phyloP scores from a whole-genome alignment of 1,284 basidiomycete species.

The Ustilago loliicola region DNA sequence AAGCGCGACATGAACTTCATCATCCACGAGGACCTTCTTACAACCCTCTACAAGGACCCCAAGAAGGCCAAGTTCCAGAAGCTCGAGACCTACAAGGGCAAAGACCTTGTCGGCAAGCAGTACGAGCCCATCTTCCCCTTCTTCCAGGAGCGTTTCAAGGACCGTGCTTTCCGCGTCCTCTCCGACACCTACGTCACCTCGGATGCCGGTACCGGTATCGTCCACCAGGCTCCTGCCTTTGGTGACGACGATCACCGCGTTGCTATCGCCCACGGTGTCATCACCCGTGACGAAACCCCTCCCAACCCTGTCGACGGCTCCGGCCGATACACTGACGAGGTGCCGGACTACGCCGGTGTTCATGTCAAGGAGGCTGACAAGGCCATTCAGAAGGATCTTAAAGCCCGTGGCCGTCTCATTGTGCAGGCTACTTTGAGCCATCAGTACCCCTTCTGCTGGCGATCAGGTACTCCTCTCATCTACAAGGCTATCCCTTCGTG shows the following conservation, averaged over 20 bases:
- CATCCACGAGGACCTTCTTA: slow-evolving; percentile 87
- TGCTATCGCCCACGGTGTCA: slow-evolving; percentile 84
- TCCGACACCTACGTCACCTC: slow-evolving; percentile 94
- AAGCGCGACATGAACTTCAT: slow-evolving; percentile 91
- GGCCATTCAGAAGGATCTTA: slow-evolving; percentile 90
- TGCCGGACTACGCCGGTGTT: slow-evolving; percentile 89
- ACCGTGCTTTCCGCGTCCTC: slow-evolving; percentile 90
- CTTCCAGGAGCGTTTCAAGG: slow-evolving; percentile 94
- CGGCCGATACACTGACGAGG: slow-evolving; percentile 88
- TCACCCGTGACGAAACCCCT: slow-evolving; percentile 88
- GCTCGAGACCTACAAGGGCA: slow-evolving; percentile 82
- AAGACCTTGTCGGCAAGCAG: slow-evolving; percentile 94
- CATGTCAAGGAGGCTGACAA: slow-evolving; percentile 97
- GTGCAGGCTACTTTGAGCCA: slow-evolving; percentile 89
- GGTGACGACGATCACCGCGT: slow-evolving; percentile 99
- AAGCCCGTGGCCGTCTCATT: slow-evolving; percentile 87
- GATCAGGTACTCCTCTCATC: slow-evolving; percentile 93
- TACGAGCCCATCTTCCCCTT: slow-evolving; percentile 97
- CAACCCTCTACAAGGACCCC: slow-evolving; percentile 94
- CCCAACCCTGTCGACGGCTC: slow-evolving; percentile 95
- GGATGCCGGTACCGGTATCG: slow-evolving; percentile 95
- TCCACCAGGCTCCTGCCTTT: slow-evolving; percentile 98
- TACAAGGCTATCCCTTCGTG: slow-evolving; percentile 96
- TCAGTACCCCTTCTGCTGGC: slow-evolving; percentile 95
- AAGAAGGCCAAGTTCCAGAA: slow-evolving; percentile 98